Percentiles rank a stretch among this genome's conserved stretches.
Conservation (phyloP, 306 rosid species). For the Acacia melanoxylon region DNA sequence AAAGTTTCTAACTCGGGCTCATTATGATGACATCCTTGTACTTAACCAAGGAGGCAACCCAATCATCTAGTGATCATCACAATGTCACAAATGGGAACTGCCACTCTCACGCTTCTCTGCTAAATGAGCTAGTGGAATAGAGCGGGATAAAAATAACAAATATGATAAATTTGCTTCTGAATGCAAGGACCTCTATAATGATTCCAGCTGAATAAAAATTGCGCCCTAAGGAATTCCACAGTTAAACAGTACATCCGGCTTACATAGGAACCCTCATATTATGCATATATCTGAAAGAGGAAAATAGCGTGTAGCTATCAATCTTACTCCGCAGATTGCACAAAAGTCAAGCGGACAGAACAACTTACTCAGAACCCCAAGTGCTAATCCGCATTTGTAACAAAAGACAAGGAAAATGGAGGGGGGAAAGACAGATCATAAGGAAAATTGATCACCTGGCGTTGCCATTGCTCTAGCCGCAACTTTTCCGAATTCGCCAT, state of each 20-base stretch:
- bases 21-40: not conserved
- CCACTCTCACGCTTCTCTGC: not conserved
- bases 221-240: not conserved
- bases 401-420: not conserved
- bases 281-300: too few species aligned
- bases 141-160: not conserved
- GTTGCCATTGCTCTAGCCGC: conserved; percentile 92
- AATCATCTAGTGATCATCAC: not conserved
- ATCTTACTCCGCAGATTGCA: not conserved
- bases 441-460: conserved; percentile 59
- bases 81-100: not conserved
- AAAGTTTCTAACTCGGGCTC: not conserved
- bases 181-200: not conserved
- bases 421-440: not conserved
- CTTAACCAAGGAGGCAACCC: not conserved
- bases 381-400: conserved; percentile 4
- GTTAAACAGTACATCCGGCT: not conserved
- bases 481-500: conserved; percentile 87
- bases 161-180: not conserved
- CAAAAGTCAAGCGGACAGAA: not conserved
- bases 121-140: not conserved
- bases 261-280: not conserved
- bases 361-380: not conserved
- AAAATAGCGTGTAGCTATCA: too few species aligned
- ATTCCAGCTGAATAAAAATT: not conserved